Percentiles rank a stretch among this genome's conserved stretches.
Evolutionary conservation across 1,284 basidiomycete genomes (phyloP).

Genomic region (Mycosarcoma mackinlayi): DNA sequence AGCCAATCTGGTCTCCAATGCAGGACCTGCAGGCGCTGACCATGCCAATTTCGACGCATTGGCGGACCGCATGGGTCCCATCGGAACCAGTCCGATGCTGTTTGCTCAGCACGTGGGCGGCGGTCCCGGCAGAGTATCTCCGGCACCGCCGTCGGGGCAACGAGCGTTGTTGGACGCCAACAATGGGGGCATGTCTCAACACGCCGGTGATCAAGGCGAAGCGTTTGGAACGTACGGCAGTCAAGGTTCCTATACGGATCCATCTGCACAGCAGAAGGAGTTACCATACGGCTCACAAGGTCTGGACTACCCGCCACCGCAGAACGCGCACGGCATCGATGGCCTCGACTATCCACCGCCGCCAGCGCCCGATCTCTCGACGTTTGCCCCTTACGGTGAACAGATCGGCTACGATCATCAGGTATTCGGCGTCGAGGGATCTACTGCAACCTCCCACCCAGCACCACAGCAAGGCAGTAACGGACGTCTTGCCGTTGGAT

Average conservation of each 20-base stretch:
- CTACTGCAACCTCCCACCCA: conserved; percentile 14
- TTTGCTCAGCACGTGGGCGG: conserved; percentile 48
- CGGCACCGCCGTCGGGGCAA: conserved; percentile 17
- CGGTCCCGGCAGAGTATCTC: conserved; percentile 14
- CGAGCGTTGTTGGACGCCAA: conserved; percentile 32
- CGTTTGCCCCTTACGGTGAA: conserved; percentile 32
- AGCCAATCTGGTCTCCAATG: conserved; percentile 53
- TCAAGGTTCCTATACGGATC: conserved; percentile 18
- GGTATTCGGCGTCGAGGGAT: conserved; percentile 19
- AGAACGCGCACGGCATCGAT: conserved; percentile 35
- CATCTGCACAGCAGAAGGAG: conserved; percentile 10
- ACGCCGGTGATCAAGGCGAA: conserved; percentile 4
- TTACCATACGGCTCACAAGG: conserved; percentile 24
- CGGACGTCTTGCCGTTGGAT: conserved; percentile 19
- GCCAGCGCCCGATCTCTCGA: conserved; percentile 31
- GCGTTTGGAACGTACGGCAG: conserved; percentile 24
- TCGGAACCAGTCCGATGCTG: conserved; percentile 56
- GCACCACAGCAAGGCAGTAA: conserved; percentile 9
- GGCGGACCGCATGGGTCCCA: conserved; percentile 54
- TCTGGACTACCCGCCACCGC: conserved; percentile 49
- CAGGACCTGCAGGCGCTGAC: conserved; percentile 45
- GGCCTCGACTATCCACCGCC: conserved; percentile 48
- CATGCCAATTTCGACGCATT: conserved; percentile 29
- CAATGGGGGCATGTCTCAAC: conserved; percentile 29
- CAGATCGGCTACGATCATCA: conserved; percentile 7